Evolutionary conservation across 2,329 filamentous ascomycete species (phyloP).

Genomic region (Stemphylium beticola): DNA sequence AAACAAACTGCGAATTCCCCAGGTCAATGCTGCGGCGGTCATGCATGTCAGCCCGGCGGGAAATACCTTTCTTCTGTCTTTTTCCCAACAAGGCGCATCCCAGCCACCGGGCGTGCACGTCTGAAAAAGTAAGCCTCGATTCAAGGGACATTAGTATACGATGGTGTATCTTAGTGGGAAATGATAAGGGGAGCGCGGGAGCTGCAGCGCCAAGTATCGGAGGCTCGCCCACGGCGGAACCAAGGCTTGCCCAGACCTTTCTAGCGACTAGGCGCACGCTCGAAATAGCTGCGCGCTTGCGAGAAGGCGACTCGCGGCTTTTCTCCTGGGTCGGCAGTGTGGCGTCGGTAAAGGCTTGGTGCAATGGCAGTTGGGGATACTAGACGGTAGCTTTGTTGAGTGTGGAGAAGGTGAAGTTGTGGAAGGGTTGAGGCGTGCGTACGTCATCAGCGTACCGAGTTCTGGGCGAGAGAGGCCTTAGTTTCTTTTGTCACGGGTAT

Average conservation of each 20-base stretch:
- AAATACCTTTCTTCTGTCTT: not conserved
- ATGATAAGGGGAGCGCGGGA: conserved; percentile 4
- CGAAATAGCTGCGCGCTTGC: conserved; percentile 3
- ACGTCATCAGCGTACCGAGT: too few relatives aligned
- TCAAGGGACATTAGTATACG: not conserved
- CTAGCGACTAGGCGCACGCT: conserved; percentile 1
- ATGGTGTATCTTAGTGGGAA: not conserved
- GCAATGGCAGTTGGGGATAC: not conserved
- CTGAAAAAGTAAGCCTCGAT: too few relatives aligned
- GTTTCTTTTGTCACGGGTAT: not conserved
- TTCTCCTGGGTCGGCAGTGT: not conserved
- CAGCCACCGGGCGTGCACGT: not conserved
- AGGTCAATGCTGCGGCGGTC: not conserved
- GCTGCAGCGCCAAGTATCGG: conserved; percentile 1
- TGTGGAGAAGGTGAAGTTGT: not conserved
- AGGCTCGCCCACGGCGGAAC: not conserved
- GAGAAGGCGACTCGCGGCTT: not conserved
- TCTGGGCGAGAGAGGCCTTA: not conserved
- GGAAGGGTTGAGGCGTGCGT: too few relatives aligned
- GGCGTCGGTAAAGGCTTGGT: not conserved
- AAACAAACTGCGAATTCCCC: not conserved
- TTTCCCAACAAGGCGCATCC: not conserved
- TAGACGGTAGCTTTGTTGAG: not conserved
- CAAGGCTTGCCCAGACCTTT: conserved; percentile 4
- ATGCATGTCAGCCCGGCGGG: not conserved